A percentile compares a stretch with the other conserved stretches of the same genome.
Evolutionary conservation across 164 flowering plant species (phyloP).

Genomic region (Aristolochia fimbriata): DNA sequence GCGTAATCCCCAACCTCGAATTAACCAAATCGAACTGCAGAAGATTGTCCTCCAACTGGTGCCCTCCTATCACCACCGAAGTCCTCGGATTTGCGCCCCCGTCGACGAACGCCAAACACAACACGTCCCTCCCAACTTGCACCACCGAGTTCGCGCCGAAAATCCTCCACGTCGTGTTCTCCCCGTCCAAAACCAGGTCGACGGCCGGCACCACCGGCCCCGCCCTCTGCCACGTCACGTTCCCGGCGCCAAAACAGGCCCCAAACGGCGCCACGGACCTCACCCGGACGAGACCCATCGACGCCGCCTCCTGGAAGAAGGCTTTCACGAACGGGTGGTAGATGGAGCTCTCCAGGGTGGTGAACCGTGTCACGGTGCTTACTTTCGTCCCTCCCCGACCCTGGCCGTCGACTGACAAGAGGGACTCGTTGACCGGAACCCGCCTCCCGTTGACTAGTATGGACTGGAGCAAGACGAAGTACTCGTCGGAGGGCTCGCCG

Average conservation of each 20-base stretch:
- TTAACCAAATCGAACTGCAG: conserved; percentile 28
- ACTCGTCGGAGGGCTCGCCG: conserved; percentile 18
- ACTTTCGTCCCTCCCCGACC: conserved; percentile 33
- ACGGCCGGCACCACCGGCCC: conserved; percentile 27
- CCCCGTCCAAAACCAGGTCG: conserved; percentile 24
- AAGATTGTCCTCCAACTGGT: conserved; percentile 19
- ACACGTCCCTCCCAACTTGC: conserved; percentile 14
- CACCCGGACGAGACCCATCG: conserved; percentile 14
- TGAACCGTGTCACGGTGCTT: conserved; percentile 44
- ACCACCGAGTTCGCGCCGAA: conserved; percentile 39
- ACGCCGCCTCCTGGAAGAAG: conserved; percentile 12
- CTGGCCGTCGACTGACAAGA: conserved; percentile 7
- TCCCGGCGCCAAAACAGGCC: conserved; percentile 18
- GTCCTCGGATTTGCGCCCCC: conserved; percentile 28
- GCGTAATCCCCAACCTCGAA: conserved; percentile 26
- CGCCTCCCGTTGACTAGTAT: conserved; percentile 7
- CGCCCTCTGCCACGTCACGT: conserved; percentile 9
- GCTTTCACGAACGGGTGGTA: conserved; percentile 24
- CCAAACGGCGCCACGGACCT: conserved; percentile 25
- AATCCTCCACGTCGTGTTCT: conserved; percentile 18
- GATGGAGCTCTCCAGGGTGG: conserved; percentile 32
- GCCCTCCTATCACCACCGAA: conserved; percentile 16
- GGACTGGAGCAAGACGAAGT: conserved; percentile 12
- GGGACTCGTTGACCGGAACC: conserved; percentile 7
- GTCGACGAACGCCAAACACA: conserved; percentile 33